phyloP scores from a whole-genome alignment of 2,329 filamentous ascomycete species.

The Alternaria panax region DNA sequence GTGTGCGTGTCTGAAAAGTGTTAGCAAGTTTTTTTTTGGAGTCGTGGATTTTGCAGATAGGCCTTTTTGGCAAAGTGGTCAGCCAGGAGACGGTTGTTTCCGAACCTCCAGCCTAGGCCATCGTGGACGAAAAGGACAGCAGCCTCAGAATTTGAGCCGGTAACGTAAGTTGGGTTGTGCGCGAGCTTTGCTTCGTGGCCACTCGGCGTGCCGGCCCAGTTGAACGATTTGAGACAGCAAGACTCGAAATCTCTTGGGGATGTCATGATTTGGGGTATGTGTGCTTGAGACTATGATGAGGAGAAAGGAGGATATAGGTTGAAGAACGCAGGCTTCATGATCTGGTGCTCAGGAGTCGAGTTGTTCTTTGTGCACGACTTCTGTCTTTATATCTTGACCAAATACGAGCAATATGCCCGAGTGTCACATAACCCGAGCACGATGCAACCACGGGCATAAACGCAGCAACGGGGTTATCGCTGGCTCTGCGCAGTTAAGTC shows the following conservation, averaged over 20 bases:
- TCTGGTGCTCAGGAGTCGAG: too few species aligned
- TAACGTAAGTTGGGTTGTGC: constrained; percentile 48
- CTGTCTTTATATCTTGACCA: background rate
- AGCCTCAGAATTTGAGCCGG: constrained; percentile 47
- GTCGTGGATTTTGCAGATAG: background rate
- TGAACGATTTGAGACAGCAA: constrained; percentile 43
- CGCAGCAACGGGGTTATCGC: background rate
- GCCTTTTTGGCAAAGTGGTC: constrained; percentile 52
- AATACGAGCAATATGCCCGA: background rate
- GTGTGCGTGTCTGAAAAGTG: background rate
- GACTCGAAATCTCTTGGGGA: constrained; percentile 10
- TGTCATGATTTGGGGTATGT: background rate
- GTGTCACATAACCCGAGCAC: background rate
- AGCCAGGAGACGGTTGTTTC: constrained; percentile 54
- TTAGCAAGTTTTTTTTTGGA: background rate
- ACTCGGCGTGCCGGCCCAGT: constrained; percentile 46
- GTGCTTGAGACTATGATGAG: background rate
- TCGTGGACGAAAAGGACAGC: constrained; percentile 50
- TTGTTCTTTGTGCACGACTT: too few species aligned
- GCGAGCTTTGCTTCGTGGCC: constrained; percentile 44
- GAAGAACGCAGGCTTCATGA: too few species aligned
- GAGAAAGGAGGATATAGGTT: background rate
- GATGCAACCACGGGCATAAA: background rate
- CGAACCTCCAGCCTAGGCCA: constrained; percentile 56
- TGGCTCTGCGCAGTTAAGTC: background rate